These are phyloP conservation scores for Lactifluus hygrophoroides DNA, from an alignment of 768 basidiomycete genomes.

Conservation along the genomic window DNA sequence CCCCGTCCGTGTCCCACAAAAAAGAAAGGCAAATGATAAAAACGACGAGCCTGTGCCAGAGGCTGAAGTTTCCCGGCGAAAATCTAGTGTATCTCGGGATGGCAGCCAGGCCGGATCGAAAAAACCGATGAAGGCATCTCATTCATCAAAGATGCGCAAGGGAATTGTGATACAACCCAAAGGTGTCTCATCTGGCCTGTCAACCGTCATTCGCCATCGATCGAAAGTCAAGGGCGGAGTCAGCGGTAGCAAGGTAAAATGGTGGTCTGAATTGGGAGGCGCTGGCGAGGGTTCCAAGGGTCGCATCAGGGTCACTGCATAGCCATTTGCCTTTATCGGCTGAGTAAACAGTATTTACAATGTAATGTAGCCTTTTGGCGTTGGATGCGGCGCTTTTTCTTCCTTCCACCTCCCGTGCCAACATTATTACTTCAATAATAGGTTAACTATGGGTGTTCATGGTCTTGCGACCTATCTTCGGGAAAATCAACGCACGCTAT, in stretches of 20 bases:
- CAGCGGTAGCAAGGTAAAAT: background rate
- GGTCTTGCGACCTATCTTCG: conserved; percentile 45
- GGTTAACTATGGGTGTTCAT: conserved; percentile 40
- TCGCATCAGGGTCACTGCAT: background rate
- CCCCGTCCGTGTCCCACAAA: conserved; percentile 4
- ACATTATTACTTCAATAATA: background rate
- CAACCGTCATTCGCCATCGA: conserved; percentile 9
- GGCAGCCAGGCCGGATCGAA: background rate
- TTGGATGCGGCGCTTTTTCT: background rate
- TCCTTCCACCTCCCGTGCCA: background rate
- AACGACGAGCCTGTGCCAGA: background rate
- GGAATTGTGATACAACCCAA: background rate
- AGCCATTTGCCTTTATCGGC: background rate
- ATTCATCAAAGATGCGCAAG: background rate
- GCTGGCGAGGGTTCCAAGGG: conserved; percentile 7
- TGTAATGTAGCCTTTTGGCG: background rate
- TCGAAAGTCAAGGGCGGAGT: background rate
- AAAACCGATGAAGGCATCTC: background rate
- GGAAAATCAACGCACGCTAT: conserved; percentile 36
- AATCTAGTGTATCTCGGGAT: background rate
- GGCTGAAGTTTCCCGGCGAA: background rate
- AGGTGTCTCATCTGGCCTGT: conserved; percentile 19
- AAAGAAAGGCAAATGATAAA: conserved; percentile 3
- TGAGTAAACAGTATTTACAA: too few relatives aligned
- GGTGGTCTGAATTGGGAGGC: conserved; percentile 15